Conservation (phyloP, 805 yeast species). For the Dipodascopsis tothii region DNA sequence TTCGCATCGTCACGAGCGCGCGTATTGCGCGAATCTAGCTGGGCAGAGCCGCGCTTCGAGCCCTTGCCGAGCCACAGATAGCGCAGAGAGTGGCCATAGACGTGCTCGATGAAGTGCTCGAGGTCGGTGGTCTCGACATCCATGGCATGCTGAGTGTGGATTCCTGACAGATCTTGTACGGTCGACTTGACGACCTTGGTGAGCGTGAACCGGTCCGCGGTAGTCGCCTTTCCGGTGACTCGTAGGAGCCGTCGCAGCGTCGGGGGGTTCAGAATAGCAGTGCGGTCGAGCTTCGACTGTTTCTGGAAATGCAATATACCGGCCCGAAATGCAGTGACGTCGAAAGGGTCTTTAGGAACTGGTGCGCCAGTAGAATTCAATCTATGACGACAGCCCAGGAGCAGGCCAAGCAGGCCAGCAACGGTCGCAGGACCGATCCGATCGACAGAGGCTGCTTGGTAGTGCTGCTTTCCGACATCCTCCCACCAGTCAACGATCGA, state of each 20-base stretch:
- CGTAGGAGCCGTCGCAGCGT: conserved; percentile 46
- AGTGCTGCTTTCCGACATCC: conserved; percentile 45
- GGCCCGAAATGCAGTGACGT: conserved; percentile 57
- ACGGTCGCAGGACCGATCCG: conserved; percentile 62
- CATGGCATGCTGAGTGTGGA: conserved; percentile 29
- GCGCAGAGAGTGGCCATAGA: conserved; percentile 32
- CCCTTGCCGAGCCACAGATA: conserved; percentile 48
- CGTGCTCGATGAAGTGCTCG: conserved; percentile 28
- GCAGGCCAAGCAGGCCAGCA: conserved; percentile 71
- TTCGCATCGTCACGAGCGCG: conserved; percentile 1
- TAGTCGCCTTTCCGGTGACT: conserved; percentile 39
- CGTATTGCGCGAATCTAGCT: not conserved
- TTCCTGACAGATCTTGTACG: conserved; percentile 54
- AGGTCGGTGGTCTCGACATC: conserved; percentile 34
- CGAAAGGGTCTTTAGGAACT: conserved; percentile 78
- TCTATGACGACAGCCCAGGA: conserved; percentile 57
- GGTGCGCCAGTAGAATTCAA: conserved; percentile 48
- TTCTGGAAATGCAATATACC: conserved; percentile 75
- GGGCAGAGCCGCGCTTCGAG: conserved; percentile 30
- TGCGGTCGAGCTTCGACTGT: conserved; percentile 47
- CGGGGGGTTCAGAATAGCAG: conserved; percentile 45
- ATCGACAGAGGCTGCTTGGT: conserved; percentile 36
- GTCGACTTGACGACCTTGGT: conserved; percentile 65
- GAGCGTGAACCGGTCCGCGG: conserved; percentile 42
- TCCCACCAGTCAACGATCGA: conserved; percentile 81